Conservation (phyloP, 306 rosid genomes). For the Echinosophora koreensis region DNA sequence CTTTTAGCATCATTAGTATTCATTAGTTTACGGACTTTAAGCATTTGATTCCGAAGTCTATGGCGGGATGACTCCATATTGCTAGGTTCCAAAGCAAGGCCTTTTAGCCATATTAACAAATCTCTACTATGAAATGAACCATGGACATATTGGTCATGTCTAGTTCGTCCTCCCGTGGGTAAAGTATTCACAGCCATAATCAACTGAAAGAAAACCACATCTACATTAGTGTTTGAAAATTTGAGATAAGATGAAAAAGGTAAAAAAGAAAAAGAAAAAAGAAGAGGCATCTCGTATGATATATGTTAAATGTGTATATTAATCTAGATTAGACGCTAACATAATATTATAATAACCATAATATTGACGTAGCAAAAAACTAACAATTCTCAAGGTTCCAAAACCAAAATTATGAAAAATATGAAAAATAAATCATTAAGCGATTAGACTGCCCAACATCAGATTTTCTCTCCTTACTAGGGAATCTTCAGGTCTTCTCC, state of each 20-base stretch:
- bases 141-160: background rate
- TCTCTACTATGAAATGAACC: background rate
- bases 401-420: no score
- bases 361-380: no score
- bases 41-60: constrained; percentile 12
- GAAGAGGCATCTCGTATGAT: background rate
- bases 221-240: background rate
- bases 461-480: no score
- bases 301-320: background rate
- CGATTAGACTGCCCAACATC: no score
- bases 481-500: no score
- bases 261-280: background rate
- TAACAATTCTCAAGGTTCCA: no score
- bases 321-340: no score
- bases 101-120: constrained; percentile 36
- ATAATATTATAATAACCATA: no score
- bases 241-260: background rate
- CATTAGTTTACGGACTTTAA: background rate
- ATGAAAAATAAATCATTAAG: no score
- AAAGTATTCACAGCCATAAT: constrained; percentile 11
- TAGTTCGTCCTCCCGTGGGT: background rate
- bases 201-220: constrained; percentile 26
- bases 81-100: constrained; percentile 37
- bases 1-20: constrained; percentile 7
- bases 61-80: background rate